These are phyloP conservation scores for Globisporangium irregulare DNA, from an alignment of 352 stramenopile species.

Conservation along the genomic window DNA sequence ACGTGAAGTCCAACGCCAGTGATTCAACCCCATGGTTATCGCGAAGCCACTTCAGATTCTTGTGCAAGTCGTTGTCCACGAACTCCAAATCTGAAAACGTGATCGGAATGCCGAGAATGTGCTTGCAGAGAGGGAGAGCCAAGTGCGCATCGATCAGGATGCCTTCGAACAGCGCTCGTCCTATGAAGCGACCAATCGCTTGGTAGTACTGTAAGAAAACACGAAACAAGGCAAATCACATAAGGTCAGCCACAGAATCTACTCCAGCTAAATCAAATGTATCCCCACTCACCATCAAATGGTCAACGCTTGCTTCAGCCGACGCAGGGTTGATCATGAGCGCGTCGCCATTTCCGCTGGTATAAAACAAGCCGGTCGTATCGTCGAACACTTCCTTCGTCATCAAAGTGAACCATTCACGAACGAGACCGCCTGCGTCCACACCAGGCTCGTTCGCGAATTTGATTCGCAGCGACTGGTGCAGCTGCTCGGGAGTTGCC, in stretches of 20 bases:
- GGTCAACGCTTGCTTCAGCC: constrained; percentile 75
- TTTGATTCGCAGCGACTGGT: constrained; percentile 87
- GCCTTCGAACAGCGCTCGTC: constrained; percentile 85
- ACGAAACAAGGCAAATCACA: constrained; percentile 11
- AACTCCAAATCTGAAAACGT: constrained; percentile 91
- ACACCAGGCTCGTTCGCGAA: constrained; percentile 91
- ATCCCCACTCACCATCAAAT: constrained; percentile 65
- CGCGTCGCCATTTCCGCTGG: constrained; percentile 65
- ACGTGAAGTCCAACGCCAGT: constrained; percentile 81
- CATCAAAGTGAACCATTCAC: constrained; percentile 92
- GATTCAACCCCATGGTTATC: constrained; percentile 81
- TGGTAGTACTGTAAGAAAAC: constrained; percentile 66
- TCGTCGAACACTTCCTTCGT: constrained; percentile 89
- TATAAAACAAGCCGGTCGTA: constrained; percentile 76
- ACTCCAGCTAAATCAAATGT: not conserved
- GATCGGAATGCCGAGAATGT: constrained; percentile 87
- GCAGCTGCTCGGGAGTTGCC: constrained; percentile 78
- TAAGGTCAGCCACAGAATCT: not conserved
- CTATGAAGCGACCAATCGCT: constrained; percentile 87
- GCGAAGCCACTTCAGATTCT: constrained; percentile 82
- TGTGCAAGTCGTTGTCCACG: constrained; percentile 85
- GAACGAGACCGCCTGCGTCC: constrained; percentile 87
- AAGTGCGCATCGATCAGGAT: constrained; percentile 84
- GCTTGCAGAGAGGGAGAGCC: constrained; percentile 85
- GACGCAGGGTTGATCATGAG: constrained; percentile 86